Evolutionary conservation across 257 asterid genomes (phyloP), one percentile per base, ranked within the genome.

Genomic region (Solanum neorickii): DNA sequence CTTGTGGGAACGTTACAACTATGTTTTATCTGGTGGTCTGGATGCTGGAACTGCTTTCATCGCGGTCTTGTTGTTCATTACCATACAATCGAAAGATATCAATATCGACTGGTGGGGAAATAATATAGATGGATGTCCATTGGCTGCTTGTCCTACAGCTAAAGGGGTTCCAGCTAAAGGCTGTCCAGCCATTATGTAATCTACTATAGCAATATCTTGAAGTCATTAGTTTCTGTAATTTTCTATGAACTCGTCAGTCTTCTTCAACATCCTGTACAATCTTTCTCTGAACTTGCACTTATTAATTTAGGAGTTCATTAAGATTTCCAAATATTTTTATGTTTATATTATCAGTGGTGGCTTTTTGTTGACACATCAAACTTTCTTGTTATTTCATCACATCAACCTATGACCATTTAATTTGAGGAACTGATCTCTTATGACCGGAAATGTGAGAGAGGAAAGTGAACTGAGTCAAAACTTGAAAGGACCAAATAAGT

Each of bases 1-100:
- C 80, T 89, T 89, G 91, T 93, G 96, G 98, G 49, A 90, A 78
- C 88, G 94, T 2, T 88, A 93, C 88, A 93, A 93, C 82, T 93
- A 94, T 65, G 86, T 93, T 4, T 82, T 93, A 49, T 94, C 97
- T 9, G 95, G 94, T 23, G 97, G 91, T 1, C 65, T 94, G 46
- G 98, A 94, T 41, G 94, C 94, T 1, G 97, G 98, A 12, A 90
- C 94, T 7, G 95, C 98, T 0, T 93, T 93, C 23, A 60, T 88
- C 56, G 86, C 93, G 5, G 33, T 94, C 0, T 41, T 92, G 80
- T 9, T 93, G 15, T 94, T 87, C 52, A 18, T 94, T 1, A 59
- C 89, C 0, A 35, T 94, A 60, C 91, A 88, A 39, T 83, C 85
- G 27, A 75, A 74, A 20, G 69, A 52, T 3, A 78, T 89, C 13